Evolutionary conservation across 805 yeast species (phyloP), one percentile per base, ranked within the genome.

Genomic region (Ogataea sp.): DNA sequence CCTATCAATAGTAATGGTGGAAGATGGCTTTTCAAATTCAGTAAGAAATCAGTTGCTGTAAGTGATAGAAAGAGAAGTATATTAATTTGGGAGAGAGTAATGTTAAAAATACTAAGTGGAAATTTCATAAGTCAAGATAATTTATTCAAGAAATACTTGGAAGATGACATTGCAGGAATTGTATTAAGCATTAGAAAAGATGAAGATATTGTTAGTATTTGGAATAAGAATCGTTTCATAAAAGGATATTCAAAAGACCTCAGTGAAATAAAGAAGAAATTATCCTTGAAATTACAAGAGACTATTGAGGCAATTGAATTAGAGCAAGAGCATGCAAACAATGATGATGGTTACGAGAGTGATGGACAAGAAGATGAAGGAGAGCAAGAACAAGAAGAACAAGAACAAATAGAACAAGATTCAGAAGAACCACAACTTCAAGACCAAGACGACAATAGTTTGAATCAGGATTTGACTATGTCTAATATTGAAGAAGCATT

Each of bases 1-100:
- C 78, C 80, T 8, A 61, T 67, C 37, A 78, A 78, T 51, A 58
- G 69, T 43, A 61, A 65, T 38, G 84, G 84, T 28, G 84, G 85
- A 2, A 61, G 82, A 47, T 78, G 82, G 82, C 67, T 73, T 16
- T 70, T 76, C 47, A 62, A 78, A 45, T 68, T 75, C 37, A 41
- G 47, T 56, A 61, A 49, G 59, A 73, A 32, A 53, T 66, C 9
- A 21, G 17, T n/a, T n/a, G n/a, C n/a, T n/a, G n/a, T n/a, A n/a
- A n/a, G 11, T 24, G 15, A 38, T 32, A 14, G 30, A 42, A 25
- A 44, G 39, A 30, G 52, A 49, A 60, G 42, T 50, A 67, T 46
- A 24, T 56, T 73, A 38, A 65, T 75, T 35, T 75, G 80, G 80
- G 80, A 75, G 55, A 57, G 80, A 35, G 58, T 79, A 32, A 53